Conservation (phyloP, 768 basidiomycete species). For the Russula earlei region DNA sequence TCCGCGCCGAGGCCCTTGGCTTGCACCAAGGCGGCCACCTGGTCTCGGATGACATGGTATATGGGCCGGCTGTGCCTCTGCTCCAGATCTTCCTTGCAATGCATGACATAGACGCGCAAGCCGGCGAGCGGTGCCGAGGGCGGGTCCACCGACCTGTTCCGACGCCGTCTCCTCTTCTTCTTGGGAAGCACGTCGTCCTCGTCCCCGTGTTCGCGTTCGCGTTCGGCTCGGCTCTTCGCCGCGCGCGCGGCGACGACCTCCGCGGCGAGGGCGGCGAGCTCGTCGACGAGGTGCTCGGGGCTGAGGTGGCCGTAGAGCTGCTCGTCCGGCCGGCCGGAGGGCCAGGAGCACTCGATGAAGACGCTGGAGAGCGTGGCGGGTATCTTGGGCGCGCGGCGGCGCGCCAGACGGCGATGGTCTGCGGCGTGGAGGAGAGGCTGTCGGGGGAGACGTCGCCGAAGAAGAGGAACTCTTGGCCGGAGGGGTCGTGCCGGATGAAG, state of each 20-base stretch:
- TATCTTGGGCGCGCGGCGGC: slow-evolving; percentile 67
- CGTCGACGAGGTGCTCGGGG: slow-evolving; percentile 68
- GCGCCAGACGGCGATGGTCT: slow-evolving; percentile 68
- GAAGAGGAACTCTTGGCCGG: slow-evolving; percentile 70
- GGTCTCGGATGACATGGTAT: slow-evolving; percentile 58
- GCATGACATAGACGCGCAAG: slow-evolving; percentile 67
- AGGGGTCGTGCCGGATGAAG: slow-evolving; percentile 64
- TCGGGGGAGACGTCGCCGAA: slow-evolving; percentile 94
- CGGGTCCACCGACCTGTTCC: slow-evolving; percentile 34
- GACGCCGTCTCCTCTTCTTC: slow-evolving; percentile 34
- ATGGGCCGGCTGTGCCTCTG: slow-evolving; percentile 40
- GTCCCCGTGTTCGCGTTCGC: no score
- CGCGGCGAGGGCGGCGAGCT: slow-evolving; percentile 58
- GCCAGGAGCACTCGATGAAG: slow-evolving; percentile 94
- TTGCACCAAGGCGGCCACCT: slow-evolving; percentile 57
- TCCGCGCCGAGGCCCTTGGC: slow-evolving; percentile 58
- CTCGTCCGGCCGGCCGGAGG: slow-evolving; percentile 56
- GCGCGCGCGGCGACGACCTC: slow-evolving; percentile 48
- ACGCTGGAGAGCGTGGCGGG: slow-evolving; percentile 59
- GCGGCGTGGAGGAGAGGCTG: slow-evolving; percentile 48
- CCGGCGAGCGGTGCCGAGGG: slow-evolving; percentile 46
- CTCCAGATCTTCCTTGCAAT: slow-evolving; percentile 74
- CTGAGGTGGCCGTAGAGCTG: slow-evolving; percentile 79
- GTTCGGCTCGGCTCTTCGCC: slow-evolving; percentile 5
- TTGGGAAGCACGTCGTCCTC: slow-evolving; percentile 13